Evolutionary conservation across 2,329 filamentous ascomycete species (phyloP).

Genomic region (Penicillium sp.): DNA sequence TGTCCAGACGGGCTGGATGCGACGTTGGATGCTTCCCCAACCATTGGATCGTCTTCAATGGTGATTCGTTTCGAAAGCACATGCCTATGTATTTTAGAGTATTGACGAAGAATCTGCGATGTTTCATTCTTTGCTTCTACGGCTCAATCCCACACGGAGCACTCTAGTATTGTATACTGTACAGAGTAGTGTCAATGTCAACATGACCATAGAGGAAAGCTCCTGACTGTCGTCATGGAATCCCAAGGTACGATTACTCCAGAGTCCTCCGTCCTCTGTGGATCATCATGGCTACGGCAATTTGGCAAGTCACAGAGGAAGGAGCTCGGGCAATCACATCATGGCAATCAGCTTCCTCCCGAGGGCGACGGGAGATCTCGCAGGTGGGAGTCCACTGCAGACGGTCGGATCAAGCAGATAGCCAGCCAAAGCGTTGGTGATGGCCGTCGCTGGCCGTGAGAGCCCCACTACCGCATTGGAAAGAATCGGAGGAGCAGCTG

Average conservation of each 20-base stretch:
- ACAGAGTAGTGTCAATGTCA: background rate
- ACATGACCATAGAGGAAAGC: background rate
- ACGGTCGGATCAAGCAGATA: constrained; percentile 30
- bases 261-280: background rate
- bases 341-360: constrained; percentile 30
- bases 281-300: background rate
- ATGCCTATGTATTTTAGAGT: background rate
- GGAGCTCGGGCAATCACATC: constrained; percentile 19
- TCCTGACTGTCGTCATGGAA: background rate
- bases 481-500: constrained; percentile 41
- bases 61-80: background rate
- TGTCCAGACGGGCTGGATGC: constrained; percentile 10
- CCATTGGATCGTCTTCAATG: constrained; percentile 9
- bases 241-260: background rate
- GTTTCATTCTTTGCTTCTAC: background rate
- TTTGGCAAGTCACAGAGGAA: background rate
- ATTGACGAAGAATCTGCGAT: background rate
- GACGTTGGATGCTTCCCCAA: constrained; percentile 17
- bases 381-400: constrained; percentile 29
- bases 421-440: constrained; percentile 34
- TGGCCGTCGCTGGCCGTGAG: constrained; percentile 18
- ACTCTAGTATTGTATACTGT: background rate
- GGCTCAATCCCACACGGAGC: background rate
- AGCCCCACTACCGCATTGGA: constrained; percentile 45
- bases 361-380: constrained; percentile 46